A percentile compares a stretch with the other conserved stretches of the same genome.
Evolutionary conservation across 305 asterid genomes (phyloP).

Genomic region (Stenogyne calaminthoides): DNA sequence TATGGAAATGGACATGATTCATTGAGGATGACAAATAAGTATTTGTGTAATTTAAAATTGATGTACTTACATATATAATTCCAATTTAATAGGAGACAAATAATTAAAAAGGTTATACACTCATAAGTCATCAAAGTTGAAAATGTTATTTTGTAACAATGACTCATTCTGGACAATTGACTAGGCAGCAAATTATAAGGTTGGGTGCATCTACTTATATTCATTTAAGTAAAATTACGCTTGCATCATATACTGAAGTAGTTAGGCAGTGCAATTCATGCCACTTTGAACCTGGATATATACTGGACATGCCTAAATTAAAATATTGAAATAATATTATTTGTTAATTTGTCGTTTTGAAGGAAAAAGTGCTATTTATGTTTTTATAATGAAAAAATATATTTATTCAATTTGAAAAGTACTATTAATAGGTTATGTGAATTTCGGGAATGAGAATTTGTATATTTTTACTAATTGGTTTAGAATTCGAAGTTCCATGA

Average conservation of each 20-base stretch:
- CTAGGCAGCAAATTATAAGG: conserved; percentile 12
- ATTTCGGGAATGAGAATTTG: too few species aligned
- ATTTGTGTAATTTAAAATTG: too few species aligned
- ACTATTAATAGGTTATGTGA: too few species aligned
- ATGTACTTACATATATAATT: neutral
- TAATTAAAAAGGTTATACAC: neutral
- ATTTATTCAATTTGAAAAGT: too few species aligned
- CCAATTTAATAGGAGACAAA: conserved; percentile 18
- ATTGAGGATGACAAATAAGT: neutral
- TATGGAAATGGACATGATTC: neutral
- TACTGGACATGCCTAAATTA: too few species aligned
- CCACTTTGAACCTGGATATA: neutral
- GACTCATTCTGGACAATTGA: conserved; percentile 13
- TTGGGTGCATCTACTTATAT: neutral
- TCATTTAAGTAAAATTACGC: neutral
- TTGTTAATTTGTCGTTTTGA: too few species aligned
- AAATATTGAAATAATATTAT: too few species aligned
- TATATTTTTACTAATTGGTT: too few species aligned
- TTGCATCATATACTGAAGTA: neutral
- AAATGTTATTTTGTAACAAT: neutral
- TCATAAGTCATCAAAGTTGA: conserved; percentile 12
- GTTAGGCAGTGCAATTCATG: conserved; percentile 25
- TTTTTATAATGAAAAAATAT: too few species aligned
- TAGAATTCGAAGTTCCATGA: too few species aligned
- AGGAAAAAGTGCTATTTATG: too few species aligned